These are phyloP conservation scores for Xylaria sp. DNA, from an alignment of 2,329 filamentous ascomycete genomes.

Conservation along the genomic window DNA sequence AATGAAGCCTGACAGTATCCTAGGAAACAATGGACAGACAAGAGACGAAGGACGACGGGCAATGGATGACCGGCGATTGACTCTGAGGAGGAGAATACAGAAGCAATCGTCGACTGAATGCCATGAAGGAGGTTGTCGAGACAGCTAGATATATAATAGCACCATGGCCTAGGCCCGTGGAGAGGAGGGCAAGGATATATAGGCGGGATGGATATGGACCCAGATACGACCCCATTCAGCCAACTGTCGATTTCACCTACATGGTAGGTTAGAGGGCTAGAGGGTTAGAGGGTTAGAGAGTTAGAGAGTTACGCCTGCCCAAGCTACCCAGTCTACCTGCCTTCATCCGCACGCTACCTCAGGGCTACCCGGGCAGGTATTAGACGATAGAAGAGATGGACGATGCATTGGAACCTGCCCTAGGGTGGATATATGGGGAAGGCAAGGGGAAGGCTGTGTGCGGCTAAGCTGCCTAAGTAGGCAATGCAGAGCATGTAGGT, in stretches of 20 bases:
- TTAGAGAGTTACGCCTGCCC: slow-evolving; percentile 35
- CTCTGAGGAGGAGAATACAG: slow-evolving; percentile 46
- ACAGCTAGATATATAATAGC: slow-evolving; percentile 35
- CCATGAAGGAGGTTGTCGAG: slow-evolving; percentile 36
- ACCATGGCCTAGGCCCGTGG: slow-evolving; percentile 45
- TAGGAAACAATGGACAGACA: slow-evolving; percentile 50
- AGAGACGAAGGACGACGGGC: slow-evolving; percentile 48
- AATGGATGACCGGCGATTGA: slow-evolving; percentile 4
- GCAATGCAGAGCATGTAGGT: slow-evolving; percentile 27
- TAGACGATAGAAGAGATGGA: slow-evolving; percentile 34
- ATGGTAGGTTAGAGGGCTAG: neutral
- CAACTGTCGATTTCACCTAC: slow-evolving; percentile 43
- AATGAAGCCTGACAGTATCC: slow-evolving; percentile 54
- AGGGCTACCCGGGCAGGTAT: neutral
- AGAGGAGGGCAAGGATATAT: slow-evolving; percentile 61
- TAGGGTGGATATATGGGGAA: slow-evolving; percentile 44
- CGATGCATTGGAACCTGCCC: slow-evolving; percentile 45
- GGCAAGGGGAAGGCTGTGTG: slow-evolving; percentile 36
- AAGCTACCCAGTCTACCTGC: neutral
- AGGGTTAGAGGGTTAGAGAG: neutral
- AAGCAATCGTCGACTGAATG: slow-evolving; percentile 37
- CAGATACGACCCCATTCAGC: slow-evolving; percentile 46
- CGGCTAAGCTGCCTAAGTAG: slow-evolving; percentile 42
- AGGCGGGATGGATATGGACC: slow-evolving; percentile 48
- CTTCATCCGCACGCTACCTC: slow-evolving; percentile 38